Conservation (phyloP, 2,329 filamentous ascomycete genomes). For the Aspergillus sp. region DNA sequence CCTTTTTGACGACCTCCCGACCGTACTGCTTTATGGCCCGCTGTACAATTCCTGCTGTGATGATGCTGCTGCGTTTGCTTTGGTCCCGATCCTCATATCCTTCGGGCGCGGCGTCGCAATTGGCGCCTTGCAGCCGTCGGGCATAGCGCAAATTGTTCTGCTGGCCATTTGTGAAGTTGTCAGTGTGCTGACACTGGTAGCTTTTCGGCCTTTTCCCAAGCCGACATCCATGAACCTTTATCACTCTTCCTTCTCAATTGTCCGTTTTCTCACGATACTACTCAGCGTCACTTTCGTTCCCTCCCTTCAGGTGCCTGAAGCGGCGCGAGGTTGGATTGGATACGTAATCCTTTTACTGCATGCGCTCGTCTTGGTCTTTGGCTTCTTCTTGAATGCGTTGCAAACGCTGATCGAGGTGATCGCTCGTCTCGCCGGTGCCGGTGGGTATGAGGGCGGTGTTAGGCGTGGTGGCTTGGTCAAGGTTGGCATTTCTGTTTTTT, state of each 20-base stretch:
- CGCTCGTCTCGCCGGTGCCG: slow-evolving; percentile 72
- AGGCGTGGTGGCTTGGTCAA: slow-evolving; percentile 76
- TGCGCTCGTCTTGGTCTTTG: slow-evolving; percentile 73
- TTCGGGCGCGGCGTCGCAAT: slow-evolving; percentile 82
- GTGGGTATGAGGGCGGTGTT: slow-evolving; percentile 60
- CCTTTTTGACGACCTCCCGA: slow-evolving; percentile 87
- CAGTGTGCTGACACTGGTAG: slow-evolving; percentile 73
- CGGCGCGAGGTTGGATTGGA: slow-evolving; percentile 85
- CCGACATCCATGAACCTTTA: slow-evolving; percentile 97
- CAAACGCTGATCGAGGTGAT: slow-evolving; percentile 85
- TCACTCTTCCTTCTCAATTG: slow-evolving; percentile 70
- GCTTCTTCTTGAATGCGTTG: slow-evolving; percentile 84
- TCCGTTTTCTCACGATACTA: slow-evolving; percentile 67
- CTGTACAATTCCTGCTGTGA: slow-evolving; percentile 97
- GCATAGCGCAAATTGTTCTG: slow-evolving; percentile 84
- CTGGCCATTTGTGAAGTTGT: slow-evolving; percentile 92
- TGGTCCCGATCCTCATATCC: slow-evolving; percentile 76
- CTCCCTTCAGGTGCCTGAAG: slow-evolving; percentile 66
- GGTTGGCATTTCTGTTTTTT: slow-evolving; percentile 27
- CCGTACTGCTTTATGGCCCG: slow-evolving; percentile 79
- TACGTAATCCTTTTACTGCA: slow-evolving; percentile 85
- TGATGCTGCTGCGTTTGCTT: slow-evolving; percentile 78
- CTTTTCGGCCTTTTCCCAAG: slow-evolving; percentile 80
- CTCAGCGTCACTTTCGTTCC: slow-evolving; percentile 78
- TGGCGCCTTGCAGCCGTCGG: slow-evolving; percentile 83